Base-by-base conservation (phyloP, 2,329 filamentous ascomycete species). In the Ceratocystis albifundus region DNA sequence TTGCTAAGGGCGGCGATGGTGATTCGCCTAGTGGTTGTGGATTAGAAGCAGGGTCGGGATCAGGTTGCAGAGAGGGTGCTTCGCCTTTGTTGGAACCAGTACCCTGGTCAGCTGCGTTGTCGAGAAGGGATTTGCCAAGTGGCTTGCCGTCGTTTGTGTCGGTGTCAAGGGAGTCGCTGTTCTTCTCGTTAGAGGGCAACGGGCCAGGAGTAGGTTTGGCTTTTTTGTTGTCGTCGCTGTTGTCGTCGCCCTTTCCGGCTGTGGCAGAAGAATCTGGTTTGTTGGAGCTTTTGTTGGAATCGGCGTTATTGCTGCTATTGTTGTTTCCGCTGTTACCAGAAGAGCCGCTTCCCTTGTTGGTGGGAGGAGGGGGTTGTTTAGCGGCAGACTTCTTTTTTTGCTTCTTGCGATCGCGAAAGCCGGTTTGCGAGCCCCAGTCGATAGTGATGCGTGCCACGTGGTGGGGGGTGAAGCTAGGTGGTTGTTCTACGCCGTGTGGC, bases 381-480 rank as follows among this genome's bases (percentile, higher is more conserved):
- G 25, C 59, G 7, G 50, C 61, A 15, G 59, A 65, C 45, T 64
- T 66, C 53, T 69, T 68, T 65, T 70, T 70, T 67, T 69, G 71
- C 61, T 72, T 72, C 44, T 69, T 70, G 25, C 28, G 68, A 61
- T 69, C 53, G 17, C 67, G 63, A 17, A 70, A 65, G 41, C 69
- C 70, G 17, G 70, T 67, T 48, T 66, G 66, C 4, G 66, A 70
- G 36, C 57, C 44, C 67, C 69, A 71, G 65, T 72, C 71, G 20
- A 72, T 66, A 6, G 55, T 59, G 7, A 74, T 69, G 45, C 74
- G 71, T 32, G 55, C 22, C 36, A 61, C 64, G 64, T 65, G 62
- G 62, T 64, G 41, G 53, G 48, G 45, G 48, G n/a, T 30, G 28
- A 20, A 25, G 28, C 10, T 55, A 59, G 48, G 62, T 28, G 45